These are phyloP conservation scores for Rutstroemia sp. DNA, from an alignment of 2,329 filamentous ascomycete species.

Conservation along the genomic window DNA sequence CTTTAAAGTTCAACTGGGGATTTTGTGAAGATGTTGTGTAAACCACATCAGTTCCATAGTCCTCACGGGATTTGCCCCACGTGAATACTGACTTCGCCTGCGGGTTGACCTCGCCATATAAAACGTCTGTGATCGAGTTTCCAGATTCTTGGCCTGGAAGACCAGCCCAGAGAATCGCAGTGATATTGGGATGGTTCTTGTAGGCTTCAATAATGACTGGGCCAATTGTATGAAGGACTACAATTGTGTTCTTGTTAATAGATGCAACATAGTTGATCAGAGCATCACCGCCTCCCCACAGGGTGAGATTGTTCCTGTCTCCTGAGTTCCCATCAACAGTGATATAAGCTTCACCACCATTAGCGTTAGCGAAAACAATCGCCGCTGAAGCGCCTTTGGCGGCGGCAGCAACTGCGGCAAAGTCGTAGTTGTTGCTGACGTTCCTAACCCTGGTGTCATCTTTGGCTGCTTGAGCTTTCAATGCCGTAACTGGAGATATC, in stretches of 20 bases:
- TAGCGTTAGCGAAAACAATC: slow-evolving; percentile 84
- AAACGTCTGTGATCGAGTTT: slow-evolving; percentile 70
- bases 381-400: slow-evolving; percentile 56
- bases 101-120: slow-evolving; percentile 75
- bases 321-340: slow-evolving; percentile 74
- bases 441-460: slow-evolving; percentile 59
- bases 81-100: slow-evolving; percentile 74
- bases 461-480: slow-evolving; percentile 54
- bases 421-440: slow-evolving; percentile 59
- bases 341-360: slow-evolving; percentile 83
- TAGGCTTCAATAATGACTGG: slow-evolving; percentile 71
- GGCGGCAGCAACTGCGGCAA: slow-evolving; percentile 55
- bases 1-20: slow-evolving; percentile 59
- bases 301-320: slow-evolving; percentile 85
- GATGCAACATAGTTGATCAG: slow-evolving; percentile 75
- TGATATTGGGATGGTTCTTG: slow-evolving; percentile 70
- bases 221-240: slow-evolving; percentile 81
- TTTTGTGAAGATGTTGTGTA: slow-evolving; percentile 60
- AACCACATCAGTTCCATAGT: slow-evolving; percentile 37
- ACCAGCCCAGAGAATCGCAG: slow-evolving; percentile 76
- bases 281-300: slow-evolving; percentile 77
- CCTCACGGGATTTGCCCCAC: slow-evolving; percentile 54
- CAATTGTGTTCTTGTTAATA: slow-evolving; percentile 79
- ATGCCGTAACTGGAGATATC: slow-evolving; percentile 67
- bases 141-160: slow-evolving; percentile 82